A percentile compares a stretch with the other conserved stretches of the same genome.
These are phyloP conservation scores for Capillidium heterosporum DNA, from an alignment of 371 early-diverging fungal genomes.

Conservation along the genomic window DNA sequence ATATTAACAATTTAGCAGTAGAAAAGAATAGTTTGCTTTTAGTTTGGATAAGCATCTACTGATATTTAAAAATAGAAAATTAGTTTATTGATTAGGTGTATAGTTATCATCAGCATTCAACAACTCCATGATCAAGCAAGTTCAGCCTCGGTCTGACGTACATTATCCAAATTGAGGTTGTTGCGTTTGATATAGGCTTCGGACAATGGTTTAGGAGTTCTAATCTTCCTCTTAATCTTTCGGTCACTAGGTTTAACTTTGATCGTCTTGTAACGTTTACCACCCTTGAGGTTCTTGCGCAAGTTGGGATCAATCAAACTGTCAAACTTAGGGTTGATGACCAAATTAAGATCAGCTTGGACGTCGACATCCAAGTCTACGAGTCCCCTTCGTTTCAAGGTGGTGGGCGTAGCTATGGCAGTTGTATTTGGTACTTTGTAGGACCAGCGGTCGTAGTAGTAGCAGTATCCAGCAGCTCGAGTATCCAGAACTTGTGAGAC, in stretches of 20 bases:
- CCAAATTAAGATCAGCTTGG: too few relatives aligned
- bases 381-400: background rate
- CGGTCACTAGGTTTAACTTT: background rate
- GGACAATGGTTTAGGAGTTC: background rate
- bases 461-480: background rate
- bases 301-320: background rate
- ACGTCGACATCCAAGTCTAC: background rate
- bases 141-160: background rate
- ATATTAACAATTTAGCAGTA: too few relatives aligned
- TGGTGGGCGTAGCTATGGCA: too few relatives aligned
- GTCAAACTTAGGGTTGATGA: background rate
- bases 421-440: background rate
- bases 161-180: background rate
- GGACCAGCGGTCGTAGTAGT: background rate
- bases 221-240: background rate
- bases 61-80: too few relatives aligned
- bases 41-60: too few relatives aligned
- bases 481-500: conserved; percentile 4
- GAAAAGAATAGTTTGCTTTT: too few relatives aligned
- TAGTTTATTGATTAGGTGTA: too few relatives aligned
- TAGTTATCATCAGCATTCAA: background rate
- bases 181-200: background rate
- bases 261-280: background rate
- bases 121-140: background rate
- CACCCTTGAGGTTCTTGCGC: background rate